A percentile compares a stretch with the other conserved stretches of the same genome.
These are phyloP conservation scores for Lactifluus hygrophoroides DNA, from an alignment of 768 basidiomycete species.

Conservation along the genomic window DNA sequence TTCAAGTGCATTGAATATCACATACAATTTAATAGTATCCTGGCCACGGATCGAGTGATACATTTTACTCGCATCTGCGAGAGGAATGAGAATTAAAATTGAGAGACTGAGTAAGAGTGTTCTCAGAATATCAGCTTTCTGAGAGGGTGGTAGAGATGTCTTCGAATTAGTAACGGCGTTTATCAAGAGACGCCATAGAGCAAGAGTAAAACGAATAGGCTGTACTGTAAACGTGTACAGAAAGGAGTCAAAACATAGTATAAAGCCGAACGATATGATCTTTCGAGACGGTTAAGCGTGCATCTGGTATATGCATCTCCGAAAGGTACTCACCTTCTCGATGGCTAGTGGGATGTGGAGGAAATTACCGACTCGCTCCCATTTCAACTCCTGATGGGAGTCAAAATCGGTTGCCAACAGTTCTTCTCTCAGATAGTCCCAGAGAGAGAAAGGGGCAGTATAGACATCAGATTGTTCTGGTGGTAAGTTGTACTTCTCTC, in stretches of 20 bases:
- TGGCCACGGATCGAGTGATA: slow-evolving; percentile 97
- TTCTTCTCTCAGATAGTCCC: slow-evolving; percentile 89
- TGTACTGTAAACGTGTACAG: slow-evolving; percentile 97
- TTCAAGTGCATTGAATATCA: slow-evolving; percentile 97
- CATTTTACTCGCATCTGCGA: slow-evolving; percentile 95
- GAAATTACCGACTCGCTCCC: slow-evolving; percentile 96
- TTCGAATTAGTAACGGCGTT: slow-evolving; percentile 41
- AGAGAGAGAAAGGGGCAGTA: slow-evolving; percentile 64
- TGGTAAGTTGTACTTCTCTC: slow-evolving; percentile 5
- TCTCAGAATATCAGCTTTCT: slow-evolving; percentile 89
- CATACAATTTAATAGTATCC: slow-evolving; percentile 97
- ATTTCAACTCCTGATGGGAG: slow-evolving; percentile 87
- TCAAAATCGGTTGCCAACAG: slow-evolving; percentile 89
- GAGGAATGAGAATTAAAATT: slow-evolving; percentile 61
- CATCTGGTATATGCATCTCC: background rate
- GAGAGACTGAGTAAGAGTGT: slow-evolving; percentile 67
- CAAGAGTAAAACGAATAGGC: slow-evolving; percentile 77
- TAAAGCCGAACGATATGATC: slow-evolving; percentile 88
- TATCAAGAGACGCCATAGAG: slow-evolving; percentile 44
- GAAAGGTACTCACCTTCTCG: slow-evolving; percentile 66
- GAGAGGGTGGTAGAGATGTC: slow-evolving; percentile 65
- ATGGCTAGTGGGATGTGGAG: slow-evolving; percentile 85
- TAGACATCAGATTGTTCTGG: slow-evolving; percentile 19
- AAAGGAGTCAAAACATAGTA: slow-evolving; percentile 94
- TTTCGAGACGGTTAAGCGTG: slow-evolving; percentile 25